Conservation (phyloP, 768 basidiomycete genomes). For the Boletellus ananas region DNA sequence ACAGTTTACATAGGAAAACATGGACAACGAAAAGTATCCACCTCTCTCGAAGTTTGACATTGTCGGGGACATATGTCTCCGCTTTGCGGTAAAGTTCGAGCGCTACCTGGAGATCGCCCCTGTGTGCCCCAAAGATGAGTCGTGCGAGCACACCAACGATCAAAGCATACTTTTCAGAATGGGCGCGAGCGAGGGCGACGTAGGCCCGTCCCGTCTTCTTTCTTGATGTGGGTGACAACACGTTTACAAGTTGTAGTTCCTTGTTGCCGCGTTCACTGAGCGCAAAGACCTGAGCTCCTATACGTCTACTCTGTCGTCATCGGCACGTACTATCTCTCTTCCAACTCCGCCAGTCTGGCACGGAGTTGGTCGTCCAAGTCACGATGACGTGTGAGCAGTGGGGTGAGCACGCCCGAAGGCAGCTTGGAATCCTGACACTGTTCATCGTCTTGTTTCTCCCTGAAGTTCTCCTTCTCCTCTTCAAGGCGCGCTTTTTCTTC, state of each 20-base stretch:
- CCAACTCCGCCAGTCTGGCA: slow-evolving; percentile 61
- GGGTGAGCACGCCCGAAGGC: slow-evolving; percentile 48
- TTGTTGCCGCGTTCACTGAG: slow-evolving; percentile 57
- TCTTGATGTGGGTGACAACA: slow-evolving; percentile 66
- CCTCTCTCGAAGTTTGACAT: slow-evolving; percentile 83
- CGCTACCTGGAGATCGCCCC: slow-evolving; percentile 77
- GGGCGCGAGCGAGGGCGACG: slow-evolving; percentile 75
- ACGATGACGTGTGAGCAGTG: slow-evolving; percentile 58
- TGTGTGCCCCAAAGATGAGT: slow-evolving; percentile 22
- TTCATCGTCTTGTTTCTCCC: slow-evolving; percentile 14
- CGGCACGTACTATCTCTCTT: slow-evolving; percentile 65
- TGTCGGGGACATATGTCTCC: slow-evolving; percentile 80
- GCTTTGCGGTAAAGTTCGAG: slow-evolving; percentile 81
- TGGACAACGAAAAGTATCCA: slow-evolving; percentile 70
- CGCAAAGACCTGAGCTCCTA: slow-evolving; percentile 12
- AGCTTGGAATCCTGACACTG: slow-evolving; percentile 16
- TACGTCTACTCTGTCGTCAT: background rate
- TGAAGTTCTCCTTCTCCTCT: slow-evolving; percentile 27
- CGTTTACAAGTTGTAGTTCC: slow-evolving; percentile 57
- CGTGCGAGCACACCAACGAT: background rate
- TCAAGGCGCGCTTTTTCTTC: slow-evolving; percentile 29
- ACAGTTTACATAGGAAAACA: slow-evolving; percentile 58
- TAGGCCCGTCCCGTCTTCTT: slow-evolving; percentile 83
- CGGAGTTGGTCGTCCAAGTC: slow-evolving; percentile 69
- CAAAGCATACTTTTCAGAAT: slow-evolving; percentile 68